Evolutionary conservation across 441 rosid genomes (phyloP).

Genomic region (Gossypium davidsonii): DNA sequence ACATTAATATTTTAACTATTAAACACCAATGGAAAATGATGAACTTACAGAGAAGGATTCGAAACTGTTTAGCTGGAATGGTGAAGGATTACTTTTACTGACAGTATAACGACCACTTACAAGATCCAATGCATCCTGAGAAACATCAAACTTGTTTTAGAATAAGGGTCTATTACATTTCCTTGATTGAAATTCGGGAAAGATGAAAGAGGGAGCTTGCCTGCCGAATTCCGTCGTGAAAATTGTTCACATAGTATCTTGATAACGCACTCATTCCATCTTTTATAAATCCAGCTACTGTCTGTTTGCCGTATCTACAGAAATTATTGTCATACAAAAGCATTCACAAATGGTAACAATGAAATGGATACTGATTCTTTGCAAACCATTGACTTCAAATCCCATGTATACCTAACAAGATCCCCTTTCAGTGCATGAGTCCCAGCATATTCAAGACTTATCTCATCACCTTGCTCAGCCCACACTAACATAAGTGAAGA

Average conservation of each 20-base stretch:
- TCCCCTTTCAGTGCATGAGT: conserved; percentile 94
- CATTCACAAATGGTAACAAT: not conserved
- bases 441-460: conserved; percentile 93
- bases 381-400: not conserved
- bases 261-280: conserved; percentile 91
- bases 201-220: conserved; percentile 33
- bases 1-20: not conserved
- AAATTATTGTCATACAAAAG: conserved; percentile 8
- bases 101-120: conserved; percentile 78
- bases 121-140: conserved; percentile 92
- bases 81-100: conserved; percentile 60
- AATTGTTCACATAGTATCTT: conserved; percentile 87
- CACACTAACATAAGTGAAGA: conserved; percentile 49
- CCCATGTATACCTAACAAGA: conserved; percentile 60
- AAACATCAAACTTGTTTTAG: conserved; percentile 12
- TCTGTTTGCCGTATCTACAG: conserved; percentile 83
- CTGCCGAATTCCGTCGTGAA: conserved; percentile 96
- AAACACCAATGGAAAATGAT: not conserved
- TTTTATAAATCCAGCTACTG: conserved; percentile 63
- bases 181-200: not conserved
- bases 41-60: conserved; percentile 65
- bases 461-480: conserved; percentile 98
- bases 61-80: conserved; percentile 65
- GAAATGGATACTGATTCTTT: conserved; percentile 8
- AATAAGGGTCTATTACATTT: not conserved